A percentile compares a stretch with the other conserved stretches of the same genome.
These are phyloP conservation scores for Glycine latifolia DNA, from an alignment of 306 rosid species.

Conservation along the genomic window DNA sequence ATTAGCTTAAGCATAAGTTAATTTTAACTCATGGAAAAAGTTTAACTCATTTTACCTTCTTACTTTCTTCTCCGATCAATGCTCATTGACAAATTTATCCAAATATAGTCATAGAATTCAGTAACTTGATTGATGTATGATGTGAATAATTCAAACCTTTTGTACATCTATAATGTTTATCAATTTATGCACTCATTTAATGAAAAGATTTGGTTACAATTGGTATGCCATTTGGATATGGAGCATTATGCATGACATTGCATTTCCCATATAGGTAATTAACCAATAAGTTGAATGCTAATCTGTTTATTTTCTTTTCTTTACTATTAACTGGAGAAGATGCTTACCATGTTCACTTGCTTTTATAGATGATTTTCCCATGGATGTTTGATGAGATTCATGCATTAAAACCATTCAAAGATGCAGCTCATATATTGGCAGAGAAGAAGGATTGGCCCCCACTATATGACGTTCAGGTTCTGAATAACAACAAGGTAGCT, in stretches of 20 bases:
- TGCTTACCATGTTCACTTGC: conserved; percentile 40
- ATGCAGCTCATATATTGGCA: conserved; percentile 75
- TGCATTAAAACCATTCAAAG: conserved; percentile 78
- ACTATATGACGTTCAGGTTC: conserved; percentile 65
- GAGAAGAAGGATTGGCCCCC: conserved; percentile 89
- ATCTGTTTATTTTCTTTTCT: conserved; percentile 37
- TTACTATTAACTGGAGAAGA: conserved; percentile 7
- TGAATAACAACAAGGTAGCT: conserved; percentile 80
- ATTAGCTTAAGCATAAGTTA: no score
- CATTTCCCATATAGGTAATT: background rate
- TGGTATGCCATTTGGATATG: no score
- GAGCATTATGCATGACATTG: background rate
- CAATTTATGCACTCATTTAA: no score
- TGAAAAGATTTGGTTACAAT: no score
- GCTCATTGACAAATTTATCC: no score
- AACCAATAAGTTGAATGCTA: conserved; percentile 24
- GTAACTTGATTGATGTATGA: background rate
- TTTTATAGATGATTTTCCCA: conserved; percentile 83
- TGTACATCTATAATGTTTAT: background rate
- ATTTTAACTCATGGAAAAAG: no score
- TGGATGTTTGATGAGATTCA: conserved; percentile 99
- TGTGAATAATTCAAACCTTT: conserved; percentile 30
- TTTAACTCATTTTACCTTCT: no score
- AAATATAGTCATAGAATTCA: background rate
- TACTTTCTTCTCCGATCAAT: no score